Conservation (phyloP, 768 basidiomycete species). For the Gymnopilus dilepis region DNA sequence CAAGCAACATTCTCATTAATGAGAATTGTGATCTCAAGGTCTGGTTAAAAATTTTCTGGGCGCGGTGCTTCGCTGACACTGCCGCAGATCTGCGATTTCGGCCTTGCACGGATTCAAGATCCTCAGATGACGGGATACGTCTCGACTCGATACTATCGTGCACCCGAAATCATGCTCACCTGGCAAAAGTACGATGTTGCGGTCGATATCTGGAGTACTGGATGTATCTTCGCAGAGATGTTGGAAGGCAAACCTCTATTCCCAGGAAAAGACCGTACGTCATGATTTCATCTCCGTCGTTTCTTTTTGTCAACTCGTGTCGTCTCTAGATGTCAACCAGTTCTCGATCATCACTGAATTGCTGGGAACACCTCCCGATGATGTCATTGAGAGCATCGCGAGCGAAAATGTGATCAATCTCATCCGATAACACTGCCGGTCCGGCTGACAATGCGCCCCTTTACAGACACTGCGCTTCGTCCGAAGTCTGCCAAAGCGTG, state of each 20-base stretch:
- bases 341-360: slow-evolving; percentile 99
- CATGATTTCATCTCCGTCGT: slow-evolving; percentile 18
- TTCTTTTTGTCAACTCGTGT: slow-evolving; percentile 15
- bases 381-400: slow-evolving; percentile 98
- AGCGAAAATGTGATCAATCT: slow-evolving; percentile 81
- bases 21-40: slow-evolving; percentile 99
- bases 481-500: slow-evolving; percentile 95
- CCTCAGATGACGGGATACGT: slow-evolving; percentile 99
- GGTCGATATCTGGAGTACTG: slow-evolving; percentile 99
- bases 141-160: slow-evolving; percentile 97
- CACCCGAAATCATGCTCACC: slow-evolving; percentile 99
- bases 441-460: slow-evolving; percentile 5
- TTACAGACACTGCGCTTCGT: slow-evolving; percentile 94
- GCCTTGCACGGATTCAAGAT: slow-evolving; percentile 97
- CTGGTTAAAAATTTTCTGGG: slow-evolving; percentile 16
- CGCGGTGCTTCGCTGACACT: too few relatives aligned
- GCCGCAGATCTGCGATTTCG: slow-evolving; percentile 95
- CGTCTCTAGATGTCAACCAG: slow-evolving; percentile 91
- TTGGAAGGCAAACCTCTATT: slow-evolving; percentile 97
- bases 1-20: slow-evolving; percentile 98
- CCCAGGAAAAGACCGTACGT: slow-evolving; percentile 99
- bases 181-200: slow-evolving; percentile 99
- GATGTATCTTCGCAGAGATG: slow-evolving; percentile 99
- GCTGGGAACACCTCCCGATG: slow-evolving; percentile 97
- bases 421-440: slow-evolving; percentile 16